phyloP scores from a whole-genome alignment of 1,284 basidiomycete genomes.

The Ustilago shanxiensis region DNA sequence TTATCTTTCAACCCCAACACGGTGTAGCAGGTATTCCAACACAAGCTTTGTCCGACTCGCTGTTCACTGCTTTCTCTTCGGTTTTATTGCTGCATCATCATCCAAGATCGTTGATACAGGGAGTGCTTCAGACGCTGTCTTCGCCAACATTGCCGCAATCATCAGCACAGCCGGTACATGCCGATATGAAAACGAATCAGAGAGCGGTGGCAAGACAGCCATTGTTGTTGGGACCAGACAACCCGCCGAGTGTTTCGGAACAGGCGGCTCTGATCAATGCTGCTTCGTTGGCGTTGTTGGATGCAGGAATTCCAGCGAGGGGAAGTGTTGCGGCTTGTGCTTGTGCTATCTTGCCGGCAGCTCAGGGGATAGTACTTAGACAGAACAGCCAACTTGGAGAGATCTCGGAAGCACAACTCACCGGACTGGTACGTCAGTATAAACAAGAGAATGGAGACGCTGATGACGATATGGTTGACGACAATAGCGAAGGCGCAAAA shows the following conservation, averaged over 20 bases:
- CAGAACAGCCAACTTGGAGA: constrained; percentile 42
- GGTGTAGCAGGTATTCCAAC: constrained; percentile 70
- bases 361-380: constrained; percentile 49
- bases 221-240: constrained; percentile 60
- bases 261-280: constrained; percentile 75
- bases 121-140: constrained; percentile 75
- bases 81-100: constrained; percentile 72
- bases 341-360: constrained; percentile 72
- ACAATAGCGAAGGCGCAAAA: constrained; percentile 19
- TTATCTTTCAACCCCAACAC: constrained; percentile 73
- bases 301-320: constrained; percentile 72
- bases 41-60: constrained; percentile 28
- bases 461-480: constrained; percentile 24
- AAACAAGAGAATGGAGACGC: constrained; percentile 22
- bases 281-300: constrained; percentile 71
- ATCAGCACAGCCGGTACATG: constrained; percentile 11
- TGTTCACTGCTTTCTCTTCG: constrained; percentile 44
- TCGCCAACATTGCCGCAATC: constrained; percentile 70
- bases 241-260: constrained; percentile 66
- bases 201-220: constrained; percentile 39
- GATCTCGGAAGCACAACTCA: constrained; percentile 31
- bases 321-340: constrained; percentile 72
- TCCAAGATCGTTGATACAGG: constrained; percentile 76
- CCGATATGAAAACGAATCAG: constrained; percentile 17
- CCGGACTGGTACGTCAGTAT: constrained; percentile 41